These are phyloP conservation scores for Solanum hybrid DNA, from an alignment of 305 asterid genomes.

Conservation along the genomic window DNA sequence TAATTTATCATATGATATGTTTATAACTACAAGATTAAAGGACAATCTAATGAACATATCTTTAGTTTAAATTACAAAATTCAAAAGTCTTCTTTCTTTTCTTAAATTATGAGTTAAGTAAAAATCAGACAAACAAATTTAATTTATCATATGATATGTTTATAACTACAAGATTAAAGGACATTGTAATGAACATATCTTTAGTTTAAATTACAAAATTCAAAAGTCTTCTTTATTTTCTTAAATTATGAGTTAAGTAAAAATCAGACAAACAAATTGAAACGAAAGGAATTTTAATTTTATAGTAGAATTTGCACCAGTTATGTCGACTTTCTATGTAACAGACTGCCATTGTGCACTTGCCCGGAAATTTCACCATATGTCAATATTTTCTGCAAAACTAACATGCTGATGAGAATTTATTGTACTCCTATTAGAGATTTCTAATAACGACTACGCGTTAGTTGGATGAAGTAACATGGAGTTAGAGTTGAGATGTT, in stretches of 20 bases:
- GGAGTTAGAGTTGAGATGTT: not conserved
- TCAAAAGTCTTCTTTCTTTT: not conserved
- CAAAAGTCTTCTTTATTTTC: not conserved
- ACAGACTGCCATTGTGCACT: not conserved
- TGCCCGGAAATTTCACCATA: not conserved
- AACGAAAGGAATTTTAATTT: not conserved
- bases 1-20: not conserved
- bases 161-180: not conserved
- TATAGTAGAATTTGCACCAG: not conserved
- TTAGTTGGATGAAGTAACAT: not conserved
- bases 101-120: too few relatives aligned
- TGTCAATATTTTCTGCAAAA: not conserved
- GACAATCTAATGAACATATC: not conserved
- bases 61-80: not conserved
- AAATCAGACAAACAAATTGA: too few relatives aligned
- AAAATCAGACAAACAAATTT: too few relatives aligned
- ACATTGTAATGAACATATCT: not conserved
- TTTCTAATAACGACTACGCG: not conserved
- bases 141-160: not conserved
- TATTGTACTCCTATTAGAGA: not conserved
- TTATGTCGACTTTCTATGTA: not conserved
- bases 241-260: too few relatives aligned
- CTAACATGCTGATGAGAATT: not conserved
- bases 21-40: not conserved
- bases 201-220: not conserved